These are phyloP conservation scores for Mycena venus DNA, from an alignment of 768 basidiomycete genomes.

Conservation along the genomic window DNA sequence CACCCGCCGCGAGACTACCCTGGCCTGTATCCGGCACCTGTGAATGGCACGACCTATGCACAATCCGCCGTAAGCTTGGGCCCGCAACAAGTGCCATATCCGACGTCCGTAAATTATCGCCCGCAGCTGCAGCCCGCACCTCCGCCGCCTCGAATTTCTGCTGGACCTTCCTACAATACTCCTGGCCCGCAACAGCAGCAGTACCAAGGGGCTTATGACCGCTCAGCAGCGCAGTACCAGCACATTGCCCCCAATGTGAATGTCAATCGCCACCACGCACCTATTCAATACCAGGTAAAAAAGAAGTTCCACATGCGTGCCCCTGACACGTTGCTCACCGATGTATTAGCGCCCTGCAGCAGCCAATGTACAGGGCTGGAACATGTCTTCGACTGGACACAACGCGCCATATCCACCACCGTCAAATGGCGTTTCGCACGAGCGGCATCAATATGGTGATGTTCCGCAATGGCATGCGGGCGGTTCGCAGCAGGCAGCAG, in stretches of 20 bases:
- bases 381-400: not conserved
- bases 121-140: conserved; percentile 7
- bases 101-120: conserved; percentile 14
- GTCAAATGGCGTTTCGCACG: conserved; percentile 12
- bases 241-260: conserved; percentile 10
- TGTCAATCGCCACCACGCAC: conserved; percentile 18
- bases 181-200: not conserved
- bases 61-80: not conserved
- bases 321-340: not conserved
- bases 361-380: not conserved
- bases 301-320: not conserved
- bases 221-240: not conserved
- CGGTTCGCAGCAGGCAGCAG: conserved; percentile 21
- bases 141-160: not conserved
- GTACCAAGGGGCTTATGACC: not conserved
- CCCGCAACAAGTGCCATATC: not conserved
- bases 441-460: conserved; percentile 14
- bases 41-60: conserved; percentile 15
- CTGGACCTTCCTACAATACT: not conserved
- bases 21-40: conserved; percentile 9
- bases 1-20: conserved; percentile 1
- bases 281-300: conserved; percentile 15
- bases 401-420: conserved; percentile 1
- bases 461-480: conserved; percentile 18
- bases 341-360: conserved; percentile 5